Conservation (phyloP, 768 basidiomycete species). For the Chlorophyllum brunneum region DNA sequence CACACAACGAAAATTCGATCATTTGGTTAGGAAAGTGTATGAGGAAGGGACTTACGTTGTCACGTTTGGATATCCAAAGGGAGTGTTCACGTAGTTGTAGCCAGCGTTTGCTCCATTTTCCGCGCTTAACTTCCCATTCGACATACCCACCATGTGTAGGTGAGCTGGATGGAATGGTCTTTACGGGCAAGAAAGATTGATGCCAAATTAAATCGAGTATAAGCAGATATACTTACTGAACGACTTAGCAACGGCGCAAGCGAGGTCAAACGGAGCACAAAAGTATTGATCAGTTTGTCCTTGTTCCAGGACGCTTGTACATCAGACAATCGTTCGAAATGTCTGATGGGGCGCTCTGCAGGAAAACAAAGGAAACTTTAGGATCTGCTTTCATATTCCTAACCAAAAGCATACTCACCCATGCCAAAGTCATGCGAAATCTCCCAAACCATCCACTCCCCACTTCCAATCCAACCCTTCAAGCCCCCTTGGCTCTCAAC, state of each 20-base stretch:
- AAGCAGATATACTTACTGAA: constrained; percentile 52
- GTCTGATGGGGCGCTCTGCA: constrained; percentile 84
- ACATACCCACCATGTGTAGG: constrained; percentile 59
- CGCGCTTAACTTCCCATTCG: constrained; percentile 86
- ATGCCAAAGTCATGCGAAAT: constrained; percentile 88
- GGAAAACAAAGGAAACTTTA: constrained; percentile 15
- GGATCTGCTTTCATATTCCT: neutral
- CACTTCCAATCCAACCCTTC: constrained; percentile 51
- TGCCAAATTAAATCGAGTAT: neutral
- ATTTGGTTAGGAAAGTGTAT: constrained; percentile 8
- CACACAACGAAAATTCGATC: neutral
- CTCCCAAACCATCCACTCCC: constrained; percentile 89
- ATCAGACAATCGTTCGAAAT: constrained; percentile 79
- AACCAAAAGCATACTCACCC: constrained; percentile 48
- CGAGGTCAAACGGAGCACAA: constrained; percentile 74
- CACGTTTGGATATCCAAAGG: constrained; percentile 85
- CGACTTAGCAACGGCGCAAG: constrained; percentile 57
- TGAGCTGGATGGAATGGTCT: constrained; percentile 42
- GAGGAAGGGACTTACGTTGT: constrained; percentile 53
- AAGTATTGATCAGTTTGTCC: constrained; percentile 73
- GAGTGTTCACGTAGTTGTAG: constrained; percentile 83
- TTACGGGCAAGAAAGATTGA: constrained; percentile 13
- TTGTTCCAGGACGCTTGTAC: constrained; percentile 87
- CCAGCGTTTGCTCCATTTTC: constrained; percentile 95
- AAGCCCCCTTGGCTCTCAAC: constrained; percentile 67